Base-by-base conservation (phyloP, 164 flowering plant species). In the Vitis riparia region DNA sequence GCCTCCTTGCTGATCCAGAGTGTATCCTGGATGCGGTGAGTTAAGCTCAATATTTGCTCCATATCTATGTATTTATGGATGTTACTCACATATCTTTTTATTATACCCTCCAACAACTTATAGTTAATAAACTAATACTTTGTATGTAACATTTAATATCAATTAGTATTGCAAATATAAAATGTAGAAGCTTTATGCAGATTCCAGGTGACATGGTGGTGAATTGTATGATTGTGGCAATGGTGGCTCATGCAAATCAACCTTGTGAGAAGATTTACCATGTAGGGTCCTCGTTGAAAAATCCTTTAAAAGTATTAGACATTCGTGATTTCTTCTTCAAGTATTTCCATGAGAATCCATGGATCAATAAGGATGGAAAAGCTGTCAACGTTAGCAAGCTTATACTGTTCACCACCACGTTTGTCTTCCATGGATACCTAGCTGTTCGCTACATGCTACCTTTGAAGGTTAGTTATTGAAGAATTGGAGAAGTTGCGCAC, bases 121-220 rank as follows among this genome's bases (percentile, higher is more conserved):
- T 32, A 32, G 7, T 32, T 32, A 32, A 32, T 32, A 32, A 32
- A 32, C 7, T 32, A 2, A 32, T 53, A 14, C n/a, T 13, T 1
- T 59, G 4, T 27, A 30, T 59, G 14, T 59, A 11, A 19, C 10
- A 16, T 23, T 11, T 30, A 19, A 56, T n/a, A 6, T 56, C 16
- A 7, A 59, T 23, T 23, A 23, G 27, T 23, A 23, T 23, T 23
- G 27, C 27, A 23, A 1, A 23, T 23, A 27, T 56, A 16, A 56
- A 56, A 12, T 11, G 12, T 19, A 12, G 6, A 13, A 11, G 3
- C 16, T 14, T 12, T 69, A 8, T 37, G 69, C 83, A 91, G 97
- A 87, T 92, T 13, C 97, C 97, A 3, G 93, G 90, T n/a, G 95
- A 92, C 66, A 89, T 90, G 91, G 97, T 90, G 71, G 91, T 84